Percentiles rank a stretch among this genome's conserved stretches.
Conservation (phyloP, 2,329 filamentous ascomycete species). For the Alternaria sp. region DNA sequence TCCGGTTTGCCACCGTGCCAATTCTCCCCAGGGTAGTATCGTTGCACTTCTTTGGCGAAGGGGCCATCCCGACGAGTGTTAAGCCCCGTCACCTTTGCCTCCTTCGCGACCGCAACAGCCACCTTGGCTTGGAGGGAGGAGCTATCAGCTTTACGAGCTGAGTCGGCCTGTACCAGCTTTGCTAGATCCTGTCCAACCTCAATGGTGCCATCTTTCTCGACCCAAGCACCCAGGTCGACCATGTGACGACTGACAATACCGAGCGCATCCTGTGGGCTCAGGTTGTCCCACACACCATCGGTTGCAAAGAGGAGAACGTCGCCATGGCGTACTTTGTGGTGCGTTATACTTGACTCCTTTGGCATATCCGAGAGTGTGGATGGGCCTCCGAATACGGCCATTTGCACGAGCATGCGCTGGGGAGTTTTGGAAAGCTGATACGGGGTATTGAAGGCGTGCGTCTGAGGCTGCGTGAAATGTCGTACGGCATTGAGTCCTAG, state of each 20-base stretch:
- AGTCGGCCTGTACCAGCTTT: conserved; percentile 59
- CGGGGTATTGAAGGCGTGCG: conserved; percentile 96
- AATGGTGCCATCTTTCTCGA: conserved; percentile 55
- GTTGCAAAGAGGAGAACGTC: conserved; percentile 94
- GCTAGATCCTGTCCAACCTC: conserved; percentile 67
- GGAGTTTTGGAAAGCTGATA: conserved; percentile 93
- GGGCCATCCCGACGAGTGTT: conserved; percentile 85
- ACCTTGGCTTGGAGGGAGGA: conserved; percentile 76
- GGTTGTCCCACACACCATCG: conserved; percentile 95
- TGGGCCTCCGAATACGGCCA: conserved; percentile 76
- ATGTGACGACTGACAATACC: conserved; percentile 79
- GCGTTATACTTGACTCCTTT: conserved; percentile 79
- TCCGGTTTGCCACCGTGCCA: conserved; percentile 95
- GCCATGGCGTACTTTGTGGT: conserved; percentile 80
- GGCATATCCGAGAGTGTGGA: conserved; percentile 81
- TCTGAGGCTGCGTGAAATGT: conserved; percentile 83
- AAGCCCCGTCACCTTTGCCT: conserved; percentile 83
- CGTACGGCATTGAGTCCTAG: conserved; percentile 86
- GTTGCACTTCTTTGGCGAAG: conserved; percentile 93
- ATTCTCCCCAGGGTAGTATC: conserved; percentile 81
- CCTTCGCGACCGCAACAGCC: conserved; percentile 77
- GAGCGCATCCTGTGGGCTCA: conserved; percentile 88
- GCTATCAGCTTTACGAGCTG: conserved; percentile 49
- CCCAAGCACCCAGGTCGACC: conserved; percentile 77
- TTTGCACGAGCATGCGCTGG: conserved; percentile 76